phyloP scores from a whole-genome alignment of 345 rosid genomes.

The Eucalyptus sp. region DNA sequence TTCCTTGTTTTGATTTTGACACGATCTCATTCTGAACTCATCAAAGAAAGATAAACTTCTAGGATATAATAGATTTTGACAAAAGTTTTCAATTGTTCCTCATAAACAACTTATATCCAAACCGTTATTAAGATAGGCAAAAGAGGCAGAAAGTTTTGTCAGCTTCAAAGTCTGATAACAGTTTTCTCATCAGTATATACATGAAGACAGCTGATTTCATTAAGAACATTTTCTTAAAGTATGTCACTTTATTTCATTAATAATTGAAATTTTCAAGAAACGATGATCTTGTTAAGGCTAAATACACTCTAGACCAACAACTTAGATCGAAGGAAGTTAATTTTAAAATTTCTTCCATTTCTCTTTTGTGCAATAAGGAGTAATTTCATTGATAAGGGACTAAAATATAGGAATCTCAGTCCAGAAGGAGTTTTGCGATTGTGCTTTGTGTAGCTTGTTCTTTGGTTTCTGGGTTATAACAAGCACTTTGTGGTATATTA shows the following conservation, averaged over 20 bases:
- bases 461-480: not conserved
- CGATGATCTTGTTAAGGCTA: not conserved
- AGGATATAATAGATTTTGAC: too few species aligned
- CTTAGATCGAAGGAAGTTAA: not conserved
- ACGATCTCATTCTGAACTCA: too few species aligned
- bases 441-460: not conserved
- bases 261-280: not conserved
- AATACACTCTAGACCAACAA: not conserved
- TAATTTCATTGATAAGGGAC: not conserved
- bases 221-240: not conserved
- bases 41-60: too few species aligned
- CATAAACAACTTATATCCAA: too few species aligned
- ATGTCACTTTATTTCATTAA: not conserved
- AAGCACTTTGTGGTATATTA: not conserved
- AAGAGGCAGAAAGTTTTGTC: too few species aligned
- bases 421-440: not conserved
- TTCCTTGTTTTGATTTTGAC: too few species aligned
- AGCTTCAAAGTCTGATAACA: too few species aligned
- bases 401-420: not conserved
- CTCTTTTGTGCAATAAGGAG: not conserved
- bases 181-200: fast-evolving
- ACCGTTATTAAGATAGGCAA: too few species aligned
- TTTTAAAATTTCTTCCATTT: not conserved
- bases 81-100: too few species aligned
- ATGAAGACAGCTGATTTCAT: not conserved